phyloP scores from a whole-genome alignment of 176 grass and related monocot species.

The Bonia amplexicaulis region DNA sequence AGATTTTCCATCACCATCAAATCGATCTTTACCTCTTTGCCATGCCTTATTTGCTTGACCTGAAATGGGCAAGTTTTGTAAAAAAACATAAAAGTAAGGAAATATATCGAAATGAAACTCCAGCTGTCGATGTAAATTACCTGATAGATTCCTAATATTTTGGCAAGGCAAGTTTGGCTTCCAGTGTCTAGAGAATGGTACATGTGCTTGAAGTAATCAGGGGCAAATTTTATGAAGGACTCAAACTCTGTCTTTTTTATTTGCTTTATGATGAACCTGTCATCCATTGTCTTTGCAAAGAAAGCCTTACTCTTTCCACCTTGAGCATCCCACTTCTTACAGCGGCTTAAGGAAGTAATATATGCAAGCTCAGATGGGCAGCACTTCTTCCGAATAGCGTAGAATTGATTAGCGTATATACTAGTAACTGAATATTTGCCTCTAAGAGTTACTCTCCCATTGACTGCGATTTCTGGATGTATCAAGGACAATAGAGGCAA shows the following conservation, averaged over 20 bases:
- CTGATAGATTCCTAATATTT: slow-evolving; percentile 94
- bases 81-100: slow-evolving; percentile 15
- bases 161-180: slow-evolving; percentile 87
- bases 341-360: slow-evolving; percentile 77
- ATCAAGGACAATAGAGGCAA: slow-evolving; percentile 42
- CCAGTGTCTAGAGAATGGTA: slow-evolving; percentile 70
- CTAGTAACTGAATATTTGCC: slow-evolving; percentile 67
- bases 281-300: slow-evolving; percentile 93
- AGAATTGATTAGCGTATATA: slow-evolving; percentile 66
- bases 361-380: slow-evolving; percentile 79
- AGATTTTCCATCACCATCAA: slow-evolving; percentile 99
- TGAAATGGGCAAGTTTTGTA: slow-evolving; percentile 21
- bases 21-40: slow-evolving; percentile 78
- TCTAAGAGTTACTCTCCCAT: slow-evolving; percentile 54
- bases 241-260: slow-evolving; percentile 98
- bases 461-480: slow-evolving; percentile 71
- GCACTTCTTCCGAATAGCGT: slow-evolving; percentile 71
- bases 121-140: slow-evolving; percentile 46
- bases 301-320: slow-evolving; percentile 89
- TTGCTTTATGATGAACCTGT: slow-evolving; percentile 96
- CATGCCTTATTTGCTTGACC: slow-evolving; percentile 69
- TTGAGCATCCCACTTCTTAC: slow-evolving; percentile 97
- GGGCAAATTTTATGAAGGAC: slow-evolving; percentile 85
- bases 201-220: slow-evolving; percentile 89
- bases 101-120: slow-evolving; percentile 17